These are phyloP conservation scores for Fusarium circinatum DNA, from an alignment of 2,329 filamentous ascomycete genomes.

Conservation along the genomic window DNA sequence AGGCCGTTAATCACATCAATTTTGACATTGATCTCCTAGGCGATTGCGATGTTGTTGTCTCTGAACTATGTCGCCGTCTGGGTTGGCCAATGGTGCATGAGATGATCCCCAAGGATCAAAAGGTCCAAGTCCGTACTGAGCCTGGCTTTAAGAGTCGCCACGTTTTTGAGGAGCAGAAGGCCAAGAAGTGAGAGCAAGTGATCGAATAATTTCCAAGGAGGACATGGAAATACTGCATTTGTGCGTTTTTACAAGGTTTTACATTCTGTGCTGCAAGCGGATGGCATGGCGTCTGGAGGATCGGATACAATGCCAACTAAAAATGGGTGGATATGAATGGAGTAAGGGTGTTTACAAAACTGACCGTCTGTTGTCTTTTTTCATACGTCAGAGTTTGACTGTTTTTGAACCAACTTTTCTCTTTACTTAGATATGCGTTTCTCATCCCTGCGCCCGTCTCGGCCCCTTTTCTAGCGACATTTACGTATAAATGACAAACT, in stretches of 20 bases:
- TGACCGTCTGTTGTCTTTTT: not conserved
- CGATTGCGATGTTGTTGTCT: constrained; percentile 90
- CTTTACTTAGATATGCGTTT: not conserved
- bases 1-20: constrained; percentile 87
- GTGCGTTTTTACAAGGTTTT: not conserved
- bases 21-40: constrained; percentile 98
- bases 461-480: not conserved
- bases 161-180: constrained; percentile 46
- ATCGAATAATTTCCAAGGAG: not conserved
- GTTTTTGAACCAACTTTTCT: not conserved
- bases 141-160: constrained; percentile 52
- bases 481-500: not conserved
- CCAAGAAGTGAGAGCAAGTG: not conserved
- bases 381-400: not conserved
- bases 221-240: not conserved
- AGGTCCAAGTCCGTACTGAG: constrained; percentile 63
- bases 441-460: not conserved
- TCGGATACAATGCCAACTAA: constrained; percentile 20
- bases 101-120: constrained; percentile 79
- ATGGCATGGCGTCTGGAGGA: constrained; percentile 39
- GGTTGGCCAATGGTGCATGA: constrained; percentile 85
- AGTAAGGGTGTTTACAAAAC: constrained; percentile 22
- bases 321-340: constrained; percentile 31
- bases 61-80: constrained; percentile 83
- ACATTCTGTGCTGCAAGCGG: constrained; percentile 10